Evolutionary conservation across 2,329 filamentous ascomycete species (phyloP), one percentile per base, ranked within the genome.

Genomic region (Colletotrichum karsti): DNA sequence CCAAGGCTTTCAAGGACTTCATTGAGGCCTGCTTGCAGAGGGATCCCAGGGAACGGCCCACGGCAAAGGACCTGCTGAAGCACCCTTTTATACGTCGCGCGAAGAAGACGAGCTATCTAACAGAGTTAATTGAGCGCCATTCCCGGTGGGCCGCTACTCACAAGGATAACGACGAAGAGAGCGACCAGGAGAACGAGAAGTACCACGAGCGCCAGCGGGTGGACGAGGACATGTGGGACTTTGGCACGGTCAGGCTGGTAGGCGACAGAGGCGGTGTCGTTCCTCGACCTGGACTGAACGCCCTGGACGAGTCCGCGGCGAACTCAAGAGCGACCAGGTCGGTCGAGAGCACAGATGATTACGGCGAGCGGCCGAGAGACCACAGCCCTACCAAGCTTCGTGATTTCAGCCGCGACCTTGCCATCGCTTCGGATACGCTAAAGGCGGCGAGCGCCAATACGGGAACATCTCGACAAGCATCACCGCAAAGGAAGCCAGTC

Each of bases 101-200:
- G 15, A 98, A 97, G 82, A 96, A 95, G 81, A 97, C 95, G 1
- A 96, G 92, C n/a, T 98, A 97, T 77, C 83, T 99, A 44, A 98
- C 96, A 1, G 96, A 99, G 80, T 84, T 99, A 63, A 98, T 99
- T 74, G 94, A 98, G 78, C 88, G 96, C 59, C 90, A 97, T 75
- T 92, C 92, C 76, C 89, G 95, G 69, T 99, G 95, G 94, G 90
- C 92, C 61, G 91, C 93, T 24, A 92, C 91, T 5, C 91, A 96
- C 75, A 94, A 94, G 67, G 88, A 90, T 37, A 88, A 90, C 35
- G 88, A 90, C 13, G 89, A 92, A 2, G 92, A 94, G 7, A 86
- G 88, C 26, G 83, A 86, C 28, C 90, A 93, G 22, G 85, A 84
- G 8, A 84, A 88, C 39, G 85, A 88, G 51, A 82, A 85, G 12